Evolutionary conservation across 2,329 filamentous ascomycete genomes (phyloP).

Genomic region (Microsporum ferrugineum): DNA sequence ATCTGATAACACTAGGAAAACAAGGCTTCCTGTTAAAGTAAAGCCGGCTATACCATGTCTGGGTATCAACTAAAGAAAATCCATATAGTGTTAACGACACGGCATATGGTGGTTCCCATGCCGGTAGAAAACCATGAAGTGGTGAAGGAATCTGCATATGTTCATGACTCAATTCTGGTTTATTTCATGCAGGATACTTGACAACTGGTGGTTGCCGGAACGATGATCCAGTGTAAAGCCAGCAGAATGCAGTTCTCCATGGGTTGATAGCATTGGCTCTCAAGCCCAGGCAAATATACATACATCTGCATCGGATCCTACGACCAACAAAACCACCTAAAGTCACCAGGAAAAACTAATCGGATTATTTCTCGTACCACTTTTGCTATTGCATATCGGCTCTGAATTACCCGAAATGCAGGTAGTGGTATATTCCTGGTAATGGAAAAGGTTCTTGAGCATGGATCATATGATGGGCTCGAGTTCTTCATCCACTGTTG

Average conservation of each 20-base stretch:
- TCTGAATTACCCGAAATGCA: not conserved
- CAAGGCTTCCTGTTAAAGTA: too few relatives aligned
- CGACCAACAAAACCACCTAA: not conserved
- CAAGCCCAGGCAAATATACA: not conserved
- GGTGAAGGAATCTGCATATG: not conserved
- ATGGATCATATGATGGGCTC: not conserved
- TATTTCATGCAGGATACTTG: not conserved
- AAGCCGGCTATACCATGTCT: too few relatives aligned
- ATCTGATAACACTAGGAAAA: too few relatives aligned
- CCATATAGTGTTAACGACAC: too few relatives aligned
- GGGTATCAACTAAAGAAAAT: too few relatives aligned
- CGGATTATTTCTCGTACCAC: not conserved
- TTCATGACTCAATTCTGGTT: not conserved
- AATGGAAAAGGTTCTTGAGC: not conserved
- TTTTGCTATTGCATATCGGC: not conserved
- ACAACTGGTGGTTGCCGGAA: not conserved
- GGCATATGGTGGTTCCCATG: too few relatives aligned
- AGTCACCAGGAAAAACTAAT: not conserved
- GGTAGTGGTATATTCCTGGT: not conserved
- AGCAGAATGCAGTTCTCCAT: not conserved
- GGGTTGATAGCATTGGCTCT: not conserved
- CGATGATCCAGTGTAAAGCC: not conserved
- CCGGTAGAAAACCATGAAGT: not conserved
- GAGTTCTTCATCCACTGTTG: too few relatives aligned
- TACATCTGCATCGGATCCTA: not conserved